Conservation (phyloP, 148 eudicot species). For the Vaccinium myrtillus region DNA sequence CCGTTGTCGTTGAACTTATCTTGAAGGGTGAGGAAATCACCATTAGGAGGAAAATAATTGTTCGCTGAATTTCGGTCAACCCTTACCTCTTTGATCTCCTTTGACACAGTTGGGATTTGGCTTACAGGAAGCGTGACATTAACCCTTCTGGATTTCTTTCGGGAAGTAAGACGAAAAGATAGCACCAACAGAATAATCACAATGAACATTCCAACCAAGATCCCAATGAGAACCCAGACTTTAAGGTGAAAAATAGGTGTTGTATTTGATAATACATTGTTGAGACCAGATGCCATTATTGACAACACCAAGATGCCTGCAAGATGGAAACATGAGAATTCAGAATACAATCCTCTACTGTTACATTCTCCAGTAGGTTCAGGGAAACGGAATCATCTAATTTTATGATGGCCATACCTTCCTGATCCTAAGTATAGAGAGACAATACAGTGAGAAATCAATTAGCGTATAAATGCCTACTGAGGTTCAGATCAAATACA, state of each 20-base stretch:
- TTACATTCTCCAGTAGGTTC: background rate
- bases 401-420: background rate
- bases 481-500: conserved; percentile 1
- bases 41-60: conserved; percentile 26
- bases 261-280: conserved; percentile 51
- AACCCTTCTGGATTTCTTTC: conserved; percentile 49
- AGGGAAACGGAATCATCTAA: background rate
- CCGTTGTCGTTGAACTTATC: conserved; percentile 51
- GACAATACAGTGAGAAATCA: background rate
- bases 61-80: conserved; percentile 54
- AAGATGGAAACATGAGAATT: conserved; percentile 1
- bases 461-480: background rate
- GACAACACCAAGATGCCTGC: conserved; percentile 19
- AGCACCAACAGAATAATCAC: conserved; percentile 53
- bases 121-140: conserved; percentile 43
- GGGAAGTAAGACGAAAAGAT: conserved; percentile 50
- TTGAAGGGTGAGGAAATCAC: conserved; percentile 24
- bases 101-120: conserved; percentile 57
- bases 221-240: conserved; percentile 69
- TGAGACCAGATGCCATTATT: conserved; percentile 43
- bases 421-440: background rate
- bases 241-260: conserved; percentile 55
- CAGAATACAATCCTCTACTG: conserved; percentile 5
- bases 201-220: conserved; percentile 54
- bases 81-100: conserved; percentile 66